Conservation (phyloP, 176 grass and related monocot genomes). For the Thalia dealbata region DNA sequence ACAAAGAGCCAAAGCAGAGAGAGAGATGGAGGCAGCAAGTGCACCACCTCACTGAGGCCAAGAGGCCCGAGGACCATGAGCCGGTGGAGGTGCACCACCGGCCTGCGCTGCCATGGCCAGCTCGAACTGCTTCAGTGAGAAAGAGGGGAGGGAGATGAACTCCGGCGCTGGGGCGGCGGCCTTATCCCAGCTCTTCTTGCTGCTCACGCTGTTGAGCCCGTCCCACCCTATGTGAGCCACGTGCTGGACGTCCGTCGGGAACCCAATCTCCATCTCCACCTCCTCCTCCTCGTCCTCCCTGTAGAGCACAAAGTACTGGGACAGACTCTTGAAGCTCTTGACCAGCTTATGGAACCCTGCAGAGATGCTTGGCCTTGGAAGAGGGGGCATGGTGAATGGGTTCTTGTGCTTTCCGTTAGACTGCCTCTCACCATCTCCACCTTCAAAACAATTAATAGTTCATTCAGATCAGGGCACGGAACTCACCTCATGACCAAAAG, state of each 20-base stretch:
- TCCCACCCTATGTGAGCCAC: conserved; percentile 83
- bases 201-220: conserved; percentile 21
- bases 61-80: conserved; percentile 1
- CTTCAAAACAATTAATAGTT: conserved; percentile 1
- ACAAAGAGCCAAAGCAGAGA: background rate
- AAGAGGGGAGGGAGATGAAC: conserved; percentile 49
- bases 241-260: conserved; percentile 83
- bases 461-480: background rate
- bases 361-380: conserved; percentile 21
- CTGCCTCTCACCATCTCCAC: conserved; percentile 10
- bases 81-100: background rate
- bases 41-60: background rate
- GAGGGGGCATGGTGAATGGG: background rate
- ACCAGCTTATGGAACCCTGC: conserved; percentile 49
- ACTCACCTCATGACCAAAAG: background rate
- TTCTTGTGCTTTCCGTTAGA: background rate
- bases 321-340: conserved; percentile 69
- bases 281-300: conserved; percentile 59
- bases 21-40: background rate
- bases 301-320: conserved; percentile 41
- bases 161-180: conserved; percentile 12
- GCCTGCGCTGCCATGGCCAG: conserved; percentile 59
- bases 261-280: conserved; percentile 83
- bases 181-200: conserved; percentile 30
- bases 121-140: conserved; percentile 62